Evolutionary conservation across 2,329 filamentous ascomycete genomes (phyloP).

Genomic region (Endothia cerciana): DNA sequence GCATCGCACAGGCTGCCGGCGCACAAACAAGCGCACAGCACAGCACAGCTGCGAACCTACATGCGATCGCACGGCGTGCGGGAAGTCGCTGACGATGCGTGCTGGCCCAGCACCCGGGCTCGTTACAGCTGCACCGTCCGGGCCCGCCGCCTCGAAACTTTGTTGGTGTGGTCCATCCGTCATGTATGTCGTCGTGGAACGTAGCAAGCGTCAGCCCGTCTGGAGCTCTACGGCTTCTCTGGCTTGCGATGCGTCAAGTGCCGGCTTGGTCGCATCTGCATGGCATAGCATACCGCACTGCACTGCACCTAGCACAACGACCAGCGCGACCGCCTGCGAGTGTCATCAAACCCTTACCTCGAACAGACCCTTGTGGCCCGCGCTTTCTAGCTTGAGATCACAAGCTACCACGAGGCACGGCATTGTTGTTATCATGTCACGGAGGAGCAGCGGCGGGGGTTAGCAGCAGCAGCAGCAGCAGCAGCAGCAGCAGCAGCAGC

Average conservation of each 20-base stretch:
- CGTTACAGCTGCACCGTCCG: conserved; percentile 24
- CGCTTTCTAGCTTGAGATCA: background rate
- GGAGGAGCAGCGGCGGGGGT: too few relatives aligned
- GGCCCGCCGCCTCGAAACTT: conserved; percentile 11
- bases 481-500: background rate
- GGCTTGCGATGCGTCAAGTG: conserved; percentile 11
- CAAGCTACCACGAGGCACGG: conserved; percentile 3
- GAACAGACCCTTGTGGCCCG: background rate
- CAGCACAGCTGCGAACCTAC: conserved; percentile 1
- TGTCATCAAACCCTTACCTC: background rate
- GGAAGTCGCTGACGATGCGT: background rate
- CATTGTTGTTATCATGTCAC: background rate
- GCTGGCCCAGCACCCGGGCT: background rate
- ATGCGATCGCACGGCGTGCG: conserved; percentile 19
- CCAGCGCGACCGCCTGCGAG: background rate
- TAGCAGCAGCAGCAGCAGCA: background rate
- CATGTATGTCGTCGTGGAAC: conserved; percentile 1
- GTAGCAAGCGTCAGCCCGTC: conserved; percentile 3
- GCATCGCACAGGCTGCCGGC: background rate
- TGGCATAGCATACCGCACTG: conserved; percentile 18
- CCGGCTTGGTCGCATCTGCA: conserved; percentile 18
- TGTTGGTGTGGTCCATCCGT: background rate
- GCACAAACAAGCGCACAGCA: background rate
- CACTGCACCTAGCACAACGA: background rate
- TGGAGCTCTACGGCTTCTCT: conserved; percentile 15